Base-by-base conservation (phyloP, 257 asterid genomes). In the Nicotiana tomentosiformis region DNA sequence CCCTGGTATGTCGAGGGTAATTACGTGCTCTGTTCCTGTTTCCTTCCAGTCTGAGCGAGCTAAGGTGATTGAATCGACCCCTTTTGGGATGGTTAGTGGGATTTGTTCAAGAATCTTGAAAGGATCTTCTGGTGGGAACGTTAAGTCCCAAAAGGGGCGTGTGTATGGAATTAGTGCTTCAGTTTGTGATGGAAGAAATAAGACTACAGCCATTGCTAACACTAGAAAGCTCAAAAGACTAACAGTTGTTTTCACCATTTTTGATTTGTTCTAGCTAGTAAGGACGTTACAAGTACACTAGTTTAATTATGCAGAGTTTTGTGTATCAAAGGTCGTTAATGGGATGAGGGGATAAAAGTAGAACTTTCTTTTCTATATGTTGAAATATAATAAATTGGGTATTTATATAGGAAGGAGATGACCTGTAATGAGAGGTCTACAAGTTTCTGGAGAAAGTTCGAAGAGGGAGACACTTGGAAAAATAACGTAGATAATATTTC, bases 21-120 rank as follows among this genome's bases (percentile, higher is more conserved):
- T 91, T 81, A 88, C 79, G 84, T 94, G 98, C 60, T 87, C 91
- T 37, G 79, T 60, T 6, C 88, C 76, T 0, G 97, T 91, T 80
- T 94, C 98, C 86, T 91, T 81, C 98, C 97, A 93, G 85, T 94
- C 95, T 0, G 97, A 94, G 7, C 95, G 95, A 0, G 91, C 91
- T 16, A 88, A 81, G 20, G 91, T 88, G 32, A 88, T 56, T 0
- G 85, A 9, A 1, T 86, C 87, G 1, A 49, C 78, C 7, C 77
- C 84, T 61, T 85, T 88, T 0, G 89, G 87, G n/a, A 88, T 76
- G 15, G 80, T 85, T 0, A 86, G 26, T 1, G 90, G 91, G 56
- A 64, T 18, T 18, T 86, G 88, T 20, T 88, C 90, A 43, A 88
- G 77, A 29, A 88, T 86, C 78, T 67, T 85, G 83, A 88, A 88